These are phyloP conservation scores for Neurospora intermedia DNA, from an alignment of 495 filamentous ascomycete species.

Conservation along the genomic window DNA sequence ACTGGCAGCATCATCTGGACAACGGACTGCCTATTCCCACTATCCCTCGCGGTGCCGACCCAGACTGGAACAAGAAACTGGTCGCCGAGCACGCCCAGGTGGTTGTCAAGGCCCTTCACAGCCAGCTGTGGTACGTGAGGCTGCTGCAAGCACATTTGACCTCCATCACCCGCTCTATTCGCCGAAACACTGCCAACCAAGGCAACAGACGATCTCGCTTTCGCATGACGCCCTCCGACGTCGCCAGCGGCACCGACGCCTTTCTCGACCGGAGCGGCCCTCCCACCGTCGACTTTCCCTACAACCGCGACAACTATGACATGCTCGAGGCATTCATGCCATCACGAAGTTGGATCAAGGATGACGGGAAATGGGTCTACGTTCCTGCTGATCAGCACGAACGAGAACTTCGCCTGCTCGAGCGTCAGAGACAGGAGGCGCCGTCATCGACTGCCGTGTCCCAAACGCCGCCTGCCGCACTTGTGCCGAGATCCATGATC, in stretches of 20 bases:
- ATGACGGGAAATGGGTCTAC: slow-evolving; percentile 32
- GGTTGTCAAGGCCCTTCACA: slow-evolving; percentile 30
- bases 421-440: slow-evolving; percentile 8
- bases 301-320: slow-evolving; percentile 44
- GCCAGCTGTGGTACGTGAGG: slow-evolving; percentile 36
- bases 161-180: slow-evolving; percentile 38
- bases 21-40: slow-evolving; percentile 39
- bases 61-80: slow-evolving; percentile 37
- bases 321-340: slow-evolving; percentile 41
- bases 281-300: slow-evolving; percentile 38
- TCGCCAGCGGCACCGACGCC: slow-evolving; percentile 27
- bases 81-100: slow-evolving; percentile 26
- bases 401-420: slow-evolving; percentile 15
- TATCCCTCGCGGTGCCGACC: slow-evolving; percentile 30
- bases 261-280: slow-evolving; percentile 39
- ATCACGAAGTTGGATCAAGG: slow-evolving; percentile 32
- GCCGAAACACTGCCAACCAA: slow-evolving; percentile 35
- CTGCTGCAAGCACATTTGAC: slow-evolving; percentile 42
- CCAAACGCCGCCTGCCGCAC: neutral
- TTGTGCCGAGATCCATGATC: neutral
- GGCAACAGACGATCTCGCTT: slow-evolving; percentile 37
- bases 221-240: slow-evolving; percentile 35
- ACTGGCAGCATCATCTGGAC: slow-evolving; percentile 43
- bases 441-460: neutral
- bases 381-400: slow-evolving; percentile 33